These are phyloP conservation scores for Phyllosticta citriasiana DNA, from an alignment of 2,329 filamentous ascomycete genomes.

Conservation along the genomic window DNA sequence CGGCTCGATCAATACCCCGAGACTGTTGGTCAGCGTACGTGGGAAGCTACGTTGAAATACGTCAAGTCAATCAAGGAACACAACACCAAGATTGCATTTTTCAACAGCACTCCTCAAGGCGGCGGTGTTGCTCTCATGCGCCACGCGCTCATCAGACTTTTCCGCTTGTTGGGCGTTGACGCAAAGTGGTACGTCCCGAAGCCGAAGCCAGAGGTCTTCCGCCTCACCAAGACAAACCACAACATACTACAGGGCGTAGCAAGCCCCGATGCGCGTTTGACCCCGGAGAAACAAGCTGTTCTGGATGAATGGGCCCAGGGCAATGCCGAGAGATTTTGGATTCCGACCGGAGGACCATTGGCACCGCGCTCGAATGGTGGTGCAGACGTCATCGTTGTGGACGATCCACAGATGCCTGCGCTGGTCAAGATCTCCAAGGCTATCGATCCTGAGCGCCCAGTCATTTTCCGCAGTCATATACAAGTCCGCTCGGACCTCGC, in stretches of 20 bases:
- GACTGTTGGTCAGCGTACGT: constrained; percentile 53
- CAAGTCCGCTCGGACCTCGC: constrained; percentile 69
- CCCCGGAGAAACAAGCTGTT: constrained; percentile 48
- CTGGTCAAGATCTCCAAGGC: constrained; percentile 67
- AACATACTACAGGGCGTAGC: constrained; percentile 79
- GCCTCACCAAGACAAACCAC: constrained; percentile 79
- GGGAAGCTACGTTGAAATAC: constrained; percentile 55
- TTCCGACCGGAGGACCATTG: constrained; percentile 57
- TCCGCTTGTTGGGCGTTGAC: constrained; percentile 55
- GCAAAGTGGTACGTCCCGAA: constrained; percentile 71
- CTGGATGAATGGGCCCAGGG: constrained; percentile 63
- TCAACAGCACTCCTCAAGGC: constrained; percentile 73
- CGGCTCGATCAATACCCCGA: constrained; percentile 47
- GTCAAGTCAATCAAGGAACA: constrained; percentile 52
- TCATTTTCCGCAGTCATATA: constrained; percentile 75
- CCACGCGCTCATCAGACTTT: constrained; percentile 65
- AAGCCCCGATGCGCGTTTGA: constrained; percentile 53
- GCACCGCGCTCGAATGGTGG: constrained; percentile 56
- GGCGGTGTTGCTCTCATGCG: constrained; percentile 76
- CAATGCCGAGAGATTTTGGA: constrained; percentile 69
- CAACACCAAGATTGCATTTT: constrained; percentile 63
- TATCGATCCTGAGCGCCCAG: constrained; percentile 59
- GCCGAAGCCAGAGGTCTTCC: constrained; percentile 67
- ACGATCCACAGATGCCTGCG: constrained; percentile 77
- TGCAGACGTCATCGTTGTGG: constrained; percentile 66